Evolutionary conservation across 805 yeast genomes (phyloP), one percentile per base, ranked within the genome.

Genomic region (Yamadazyma sp.): DNA sequence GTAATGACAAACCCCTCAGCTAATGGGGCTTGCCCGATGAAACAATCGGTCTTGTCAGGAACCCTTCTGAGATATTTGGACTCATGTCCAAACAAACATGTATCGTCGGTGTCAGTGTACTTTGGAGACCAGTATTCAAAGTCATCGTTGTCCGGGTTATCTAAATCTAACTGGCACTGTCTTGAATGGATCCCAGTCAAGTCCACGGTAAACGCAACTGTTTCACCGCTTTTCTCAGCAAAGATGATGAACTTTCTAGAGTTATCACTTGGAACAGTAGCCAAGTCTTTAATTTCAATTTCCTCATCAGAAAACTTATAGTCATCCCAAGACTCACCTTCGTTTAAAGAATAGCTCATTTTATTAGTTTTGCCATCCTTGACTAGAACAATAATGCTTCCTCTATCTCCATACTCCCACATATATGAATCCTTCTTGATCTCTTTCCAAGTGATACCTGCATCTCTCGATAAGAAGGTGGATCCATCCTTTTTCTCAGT

Each of bases 341-440:
- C 84, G 61, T 93, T 91, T 10, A 80, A 54, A 0, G 96, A 85
- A 52, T 79, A 90, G 1, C 62, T 49, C 0, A 91, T 37, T 1
- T 62, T 59, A 42, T 86, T 70, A 0, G 96, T 82, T 20, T 75
- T 80, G 3, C 60, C 66, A 5, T 75, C 77, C 26, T 79, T 71
- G 2, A 84, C 91, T 34, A 90, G 57, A 1, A 87, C 87, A 34
- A 93, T 61, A 23, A 93, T 74, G 1, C 95, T 81, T 12, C 99
- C 99, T 47, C 87, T 85, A 59, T 93, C 99, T 45, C 98, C 98
- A 59, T 71, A 93, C 60, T 90, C 98, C 98, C 98, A 93, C 77
- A 84, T 83, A 49, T 77, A 75, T 1, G 78, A 73, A 3, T 95
- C 93, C 42, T 82, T 78, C 42, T 63, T 71, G 19, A 91, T 67